Percentiles rank a stretch among this genome's conserved stretches.
These are phyloP conservation scores for Gynochthodes officinalis DNA, from an alignment of 257 asterid species.

Conservation along the genomic window DNA sequence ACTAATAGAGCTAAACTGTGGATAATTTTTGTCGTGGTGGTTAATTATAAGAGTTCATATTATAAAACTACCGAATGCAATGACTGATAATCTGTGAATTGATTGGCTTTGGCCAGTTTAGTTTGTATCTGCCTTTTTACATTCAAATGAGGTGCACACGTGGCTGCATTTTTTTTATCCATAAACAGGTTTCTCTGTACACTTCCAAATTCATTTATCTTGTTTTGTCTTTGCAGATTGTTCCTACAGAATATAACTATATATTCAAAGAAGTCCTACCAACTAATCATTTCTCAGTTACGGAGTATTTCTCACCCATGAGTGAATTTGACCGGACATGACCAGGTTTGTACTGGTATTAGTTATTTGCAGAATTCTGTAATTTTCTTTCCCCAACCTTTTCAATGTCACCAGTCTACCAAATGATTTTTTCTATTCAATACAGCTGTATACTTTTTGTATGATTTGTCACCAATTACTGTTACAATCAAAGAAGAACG, in stretches of 20 bases:
- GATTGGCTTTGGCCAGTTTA: background rate
- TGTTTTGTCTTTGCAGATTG: constrained; percentile 55
- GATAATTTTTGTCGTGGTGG: background rate
- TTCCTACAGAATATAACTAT: constrained; percentile 89
- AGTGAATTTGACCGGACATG: constrained; percentile 65
- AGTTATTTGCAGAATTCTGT: background rate
- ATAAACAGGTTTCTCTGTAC: background rate
- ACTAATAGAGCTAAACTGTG: background rate
- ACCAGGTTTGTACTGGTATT: constrained; percentile 64
- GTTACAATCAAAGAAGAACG: constrained; percentile 98
- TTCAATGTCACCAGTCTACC: background rate
- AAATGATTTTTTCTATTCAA: constrained; percentile 10
- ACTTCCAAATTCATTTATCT: constrained; percentile 4
- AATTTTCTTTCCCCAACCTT: background rate
- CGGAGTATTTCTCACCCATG: constrained; percentile 90
- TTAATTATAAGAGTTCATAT: background rate
- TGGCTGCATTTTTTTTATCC: background rate
- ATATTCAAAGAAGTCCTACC: constrained; percentile 79
- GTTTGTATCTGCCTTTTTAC: background rate
- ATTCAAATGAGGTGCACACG: background rate
- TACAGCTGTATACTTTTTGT: constrained; percentile 93
- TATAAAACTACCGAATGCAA: background rate
- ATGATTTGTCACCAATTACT: constrained; percentile 95
- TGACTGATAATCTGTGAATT: background rate
- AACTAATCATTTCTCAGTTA: constrained; percentile 93